Evolutionary conservation across 441 rosid genomes (phyloP), one percentile per base, ranked within the genome.

Genomic region (Syzygium syzygioides): DNA sequence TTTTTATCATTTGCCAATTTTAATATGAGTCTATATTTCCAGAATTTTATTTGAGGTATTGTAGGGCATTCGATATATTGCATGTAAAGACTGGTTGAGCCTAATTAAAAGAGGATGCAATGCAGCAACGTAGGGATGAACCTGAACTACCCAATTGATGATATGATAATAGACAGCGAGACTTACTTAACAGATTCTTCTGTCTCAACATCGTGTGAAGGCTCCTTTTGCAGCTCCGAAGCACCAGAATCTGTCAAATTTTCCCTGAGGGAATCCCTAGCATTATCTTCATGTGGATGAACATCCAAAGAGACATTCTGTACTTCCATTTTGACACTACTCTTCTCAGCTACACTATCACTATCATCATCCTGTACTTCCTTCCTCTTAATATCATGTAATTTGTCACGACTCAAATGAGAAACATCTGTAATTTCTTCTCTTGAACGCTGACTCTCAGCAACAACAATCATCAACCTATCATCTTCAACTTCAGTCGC

Each of bases 111-210:
- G 50, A 71, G 80, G 80, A 34, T 12, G 80, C 80, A 37, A 37
- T 1, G 52, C 80, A 71, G 28, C 28, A 37, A 23, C 17, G 0
- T 9, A 68, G 17, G 17, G 80, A 37, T 37, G 23, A 37, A 8
- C 80, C 26, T 20, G 52, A 11, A 71, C 50, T 71, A 11, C 83
- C 17, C 25, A 2, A 68, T 15, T 55, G 55, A 53, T 34, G 19
- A 87, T 53, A 28, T 34, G 30, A 87, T 25, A 25, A 26, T 30
- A 55, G 34, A 15, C 68, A 23, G 55, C 14, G 17, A 89, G 68
- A 87, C 94, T 91, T 89, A 91, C 94, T 4, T 86, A 45, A 85
- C 85, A 64, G 45, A 53, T 88, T n/a, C 87, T 86, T 88, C 89
- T 23, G 62, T 68, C 55, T 88, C 91, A n/a, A 79, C 17, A 55